phyloP scores from a whole-genome alignment of 306 rosid species.

The Cucumis melo region DNA sequence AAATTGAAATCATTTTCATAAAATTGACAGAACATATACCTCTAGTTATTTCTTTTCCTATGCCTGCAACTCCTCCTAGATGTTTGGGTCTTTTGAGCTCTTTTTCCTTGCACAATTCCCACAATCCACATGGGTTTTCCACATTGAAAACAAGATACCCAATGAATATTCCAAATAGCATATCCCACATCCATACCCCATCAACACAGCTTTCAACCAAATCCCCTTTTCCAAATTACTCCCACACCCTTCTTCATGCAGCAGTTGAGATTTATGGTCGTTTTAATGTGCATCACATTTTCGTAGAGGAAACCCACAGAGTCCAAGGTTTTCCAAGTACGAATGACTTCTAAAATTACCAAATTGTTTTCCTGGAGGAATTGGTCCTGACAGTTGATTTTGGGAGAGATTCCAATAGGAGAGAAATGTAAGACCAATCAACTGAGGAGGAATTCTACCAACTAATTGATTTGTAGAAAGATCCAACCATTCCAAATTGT shows the following conservation, averaged over 20 bases:
- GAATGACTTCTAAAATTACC: too few relatives aligned
- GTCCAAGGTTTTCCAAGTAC: too few relatives aligned
- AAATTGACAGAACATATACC: neutral
- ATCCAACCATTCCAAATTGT: too few relatives aligned
- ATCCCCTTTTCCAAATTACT: neutral
- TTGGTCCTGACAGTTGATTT: too few relatives aligned
- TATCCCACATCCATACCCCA: constrained; percentile 5
- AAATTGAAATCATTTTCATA: too few relatives aligned
- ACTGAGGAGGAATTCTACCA: constrained; percentile 6
- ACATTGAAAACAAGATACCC: neutral
- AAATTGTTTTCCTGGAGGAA: too few relatives aligned
- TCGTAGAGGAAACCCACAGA: neutral
- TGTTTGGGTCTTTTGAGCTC: neutral
- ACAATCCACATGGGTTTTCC: neutral
- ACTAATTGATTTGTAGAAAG: neutral
- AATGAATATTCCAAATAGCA: neutral
- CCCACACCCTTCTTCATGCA: neutral
- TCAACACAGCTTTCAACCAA: neutral
- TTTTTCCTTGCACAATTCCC: neutral
- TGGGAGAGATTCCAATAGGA: too few relatives aligned
- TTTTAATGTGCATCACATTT: neutral
- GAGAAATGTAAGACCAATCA: neutral
- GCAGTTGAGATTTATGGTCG: neutral
- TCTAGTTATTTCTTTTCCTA: neutral
- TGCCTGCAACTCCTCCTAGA: neutral